Evolutionary conservation across 768 basidiomycete genomes (phyloP), one percentile per base, ranked within the genome.

Genomic region (Rhodocollybia butyracea): DNA sequence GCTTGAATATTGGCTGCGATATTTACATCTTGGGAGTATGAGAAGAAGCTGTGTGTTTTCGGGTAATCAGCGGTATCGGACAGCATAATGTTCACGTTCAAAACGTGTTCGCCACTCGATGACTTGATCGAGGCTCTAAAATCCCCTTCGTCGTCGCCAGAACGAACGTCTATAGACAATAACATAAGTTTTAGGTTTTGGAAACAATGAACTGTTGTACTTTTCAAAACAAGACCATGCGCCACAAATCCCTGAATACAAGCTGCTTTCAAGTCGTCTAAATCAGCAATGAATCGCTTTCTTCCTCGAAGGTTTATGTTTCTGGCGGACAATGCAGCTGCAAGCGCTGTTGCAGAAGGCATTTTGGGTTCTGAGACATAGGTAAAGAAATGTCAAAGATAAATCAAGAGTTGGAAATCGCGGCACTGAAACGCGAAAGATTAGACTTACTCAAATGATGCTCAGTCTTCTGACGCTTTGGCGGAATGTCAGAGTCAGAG

Each of bases 21-120:
- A 30, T 76, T 74, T 3, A 64, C 64, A 52, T 82, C 79, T 34
- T 76, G 72, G 13, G 80, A 74, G 57, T 81, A 85, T 48, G 82
- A 76, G 61, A 87, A 79, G 52, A 79, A 77, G 0, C 76, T 72
- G 63, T 88, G 86, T 56, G 70, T 73, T 26, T 69, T 69, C 0
- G 88, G 88, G 63, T 89, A 89, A 50, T 84, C 82, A 10, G 86
- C 83, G 1, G 85, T 80, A 61, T 87, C 84, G 40, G 83, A 78
- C 26, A 83, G 70, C 29, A 83, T 66, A 22, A 86, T 62, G 57
- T 72, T 76, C 34, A 77, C 63, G 1, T 70, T 57, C 30, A 77
- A 56, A 39, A 76, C 60, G 38, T 67, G 68, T 53, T 73, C 65
- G 7, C 63, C 68, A 34, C 66, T 69, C 27, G 52, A 52, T n/a